A percentile compares a stretch with the other conserved stretches of the same genome.
phyloP scores from a whole-genome alignment of 306 rosid species.

The Quillaja saponaria region DNA sequence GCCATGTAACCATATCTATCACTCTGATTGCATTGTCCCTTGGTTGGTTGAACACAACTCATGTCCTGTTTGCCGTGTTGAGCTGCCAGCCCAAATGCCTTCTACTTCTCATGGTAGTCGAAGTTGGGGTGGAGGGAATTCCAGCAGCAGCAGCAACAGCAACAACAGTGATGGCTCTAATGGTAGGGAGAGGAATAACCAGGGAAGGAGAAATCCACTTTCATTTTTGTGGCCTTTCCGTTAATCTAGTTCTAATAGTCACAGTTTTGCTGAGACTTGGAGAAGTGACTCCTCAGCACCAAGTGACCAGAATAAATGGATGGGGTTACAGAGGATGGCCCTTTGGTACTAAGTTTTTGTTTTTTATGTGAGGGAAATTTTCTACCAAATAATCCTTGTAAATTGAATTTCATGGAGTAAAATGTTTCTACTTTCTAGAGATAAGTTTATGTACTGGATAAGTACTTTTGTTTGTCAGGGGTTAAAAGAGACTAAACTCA shows the following conservation, averaged over 20 bases:
- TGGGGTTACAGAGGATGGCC: slow-evolving; percentile 44
- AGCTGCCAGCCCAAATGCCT: slow-evolving; percentile 63
- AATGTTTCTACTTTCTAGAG: too few relatives aligned
- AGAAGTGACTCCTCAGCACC: slow-evolving; percentile 51
- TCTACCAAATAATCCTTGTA: too few relatives aligned
- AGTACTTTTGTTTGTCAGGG: too few relatives aligned
- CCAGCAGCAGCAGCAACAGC: slow-evolving; percentile 23
- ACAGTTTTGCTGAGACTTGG: slow-evolving; percentile 39
- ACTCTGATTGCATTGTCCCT: slow-evolving; percentile 76
- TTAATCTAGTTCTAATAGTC: slow-evolving; percentile 45
- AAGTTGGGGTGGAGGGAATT: slow-evolving; percentile 39
- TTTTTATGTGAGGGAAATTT: too few relatives aligned
- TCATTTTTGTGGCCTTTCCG: slow-evolving; percentile 66
- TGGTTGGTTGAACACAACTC: slow-evolving; percentile 81
- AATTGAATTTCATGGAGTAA: too few relatives aligned
- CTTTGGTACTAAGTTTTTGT: too few relatives aligned
- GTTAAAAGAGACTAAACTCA: too few relatives aligned
- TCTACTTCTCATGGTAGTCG: slow-evolving; percentile 27
- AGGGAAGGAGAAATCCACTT: slow-evolving; percentile 54
- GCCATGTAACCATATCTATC: slow-evolving; percentile 89
- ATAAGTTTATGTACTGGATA: too few relatives aligned
- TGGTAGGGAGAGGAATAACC: slow-evolving; percentile 38
- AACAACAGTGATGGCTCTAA: slow-evolving; percentile 27
- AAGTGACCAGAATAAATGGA: slow-evolving; percentile 49
- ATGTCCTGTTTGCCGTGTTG: slow-evolving; percentile 82